Conservation (phyloP, 1,139 yeast genomes). For the Kodamaea sp. region DNA sequence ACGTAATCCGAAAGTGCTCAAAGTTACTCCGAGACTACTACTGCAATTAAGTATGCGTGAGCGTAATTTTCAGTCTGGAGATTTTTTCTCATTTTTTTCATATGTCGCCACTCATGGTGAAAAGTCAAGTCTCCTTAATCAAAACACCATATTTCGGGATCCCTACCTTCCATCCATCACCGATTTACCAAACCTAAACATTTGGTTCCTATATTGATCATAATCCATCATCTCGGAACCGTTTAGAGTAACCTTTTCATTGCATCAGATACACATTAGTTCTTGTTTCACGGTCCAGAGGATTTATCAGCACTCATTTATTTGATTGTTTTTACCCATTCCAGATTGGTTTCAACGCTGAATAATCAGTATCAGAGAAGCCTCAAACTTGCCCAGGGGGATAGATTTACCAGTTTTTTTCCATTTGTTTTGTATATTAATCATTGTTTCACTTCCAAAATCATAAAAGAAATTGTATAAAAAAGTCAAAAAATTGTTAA, state of each 20-base stretch:
- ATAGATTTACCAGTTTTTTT: constrained; percentile 10
- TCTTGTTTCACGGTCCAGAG: constrained; percentile 6
- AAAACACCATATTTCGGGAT: constrained; percentile 13
- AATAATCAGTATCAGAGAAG: constrained; percentile 1
- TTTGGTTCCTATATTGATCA: too few relatives aligned
- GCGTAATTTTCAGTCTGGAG: constrained; percentile 11
- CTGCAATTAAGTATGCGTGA: too few relatives aligned
- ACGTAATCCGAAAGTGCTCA: constrained; percentile 6
- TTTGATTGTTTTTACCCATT: constrained; percentile 21
- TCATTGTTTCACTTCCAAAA: constrained; percentile 6
- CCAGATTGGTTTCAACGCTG: too few relatives aligned
- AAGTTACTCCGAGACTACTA: too few relatives aligned
- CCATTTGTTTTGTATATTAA: constrained; percentile 7
- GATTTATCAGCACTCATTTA: constrained; percentile 25
- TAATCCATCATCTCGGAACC: too few relatives aligned
- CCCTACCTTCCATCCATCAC: constrained; percentile 13
- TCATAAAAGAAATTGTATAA: constrained; percentile 12
- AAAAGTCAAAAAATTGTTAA: constrained; percentile 10
- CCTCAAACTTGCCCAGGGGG: constrained; percentile 3
- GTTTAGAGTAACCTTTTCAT: constrained; percentile 11
- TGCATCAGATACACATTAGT: too few relatives aligned
- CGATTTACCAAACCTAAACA: constrained; percentile 13
- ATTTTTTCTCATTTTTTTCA: constrained; percentile 10
- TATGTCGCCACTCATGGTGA: constrained; percentile 18
- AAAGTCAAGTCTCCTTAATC: constrained; percentile 13